Conservation (phyloP, 148 eudicot species). For the Talinum fruticosum region DNA sequence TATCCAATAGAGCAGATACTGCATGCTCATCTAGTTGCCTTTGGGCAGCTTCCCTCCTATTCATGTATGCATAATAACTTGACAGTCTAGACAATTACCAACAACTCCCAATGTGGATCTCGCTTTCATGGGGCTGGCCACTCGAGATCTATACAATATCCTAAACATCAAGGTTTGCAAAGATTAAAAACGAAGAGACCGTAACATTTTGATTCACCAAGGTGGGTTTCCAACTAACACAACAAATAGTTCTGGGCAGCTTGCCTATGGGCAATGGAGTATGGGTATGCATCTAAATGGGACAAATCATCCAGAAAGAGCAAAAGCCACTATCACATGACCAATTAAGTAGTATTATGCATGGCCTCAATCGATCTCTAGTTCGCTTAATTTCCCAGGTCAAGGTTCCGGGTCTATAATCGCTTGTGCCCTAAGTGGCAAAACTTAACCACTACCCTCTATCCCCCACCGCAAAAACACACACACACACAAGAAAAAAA, state of each 20-base stretch:
- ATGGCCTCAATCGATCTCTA: background rate
- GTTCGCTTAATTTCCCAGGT: background rate
- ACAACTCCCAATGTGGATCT: too few species aligned
- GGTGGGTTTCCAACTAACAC: background rate
- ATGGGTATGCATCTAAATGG: background rate
- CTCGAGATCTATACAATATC: too few species aligned
- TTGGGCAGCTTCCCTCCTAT: background rate
- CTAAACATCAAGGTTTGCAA: background rate
- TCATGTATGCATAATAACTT: background rate
- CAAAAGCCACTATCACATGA: slow-evolving; percentile 5
- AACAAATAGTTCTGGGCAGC: background rate
- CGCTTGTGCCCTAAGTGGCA: background rate
- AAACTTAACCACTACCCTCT: background rate
- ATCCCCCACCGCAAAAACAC: background rate
- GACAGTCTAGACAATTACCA: too few species aligned
- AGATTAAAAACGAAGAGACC: background rate
- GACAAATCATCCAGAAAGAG: background rate
- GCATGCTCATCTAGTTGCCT: background rate
- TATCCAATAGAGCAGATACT: background rate
- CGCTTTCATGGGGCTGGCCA: too few species aligned
- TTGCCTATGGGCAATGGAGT: background rate
- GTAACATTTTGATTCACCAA: background rate
- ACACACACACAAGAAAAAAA: background rate
- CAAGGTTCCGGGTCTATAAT: background rate
- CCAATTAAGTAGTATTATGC: background rate